Percentiles rank a stretch among this genome's conserved stretches.
phyloP scores from a whole-genome alignment of 441 rosid genomes.

The Codiaeum variegatum region DNA sequence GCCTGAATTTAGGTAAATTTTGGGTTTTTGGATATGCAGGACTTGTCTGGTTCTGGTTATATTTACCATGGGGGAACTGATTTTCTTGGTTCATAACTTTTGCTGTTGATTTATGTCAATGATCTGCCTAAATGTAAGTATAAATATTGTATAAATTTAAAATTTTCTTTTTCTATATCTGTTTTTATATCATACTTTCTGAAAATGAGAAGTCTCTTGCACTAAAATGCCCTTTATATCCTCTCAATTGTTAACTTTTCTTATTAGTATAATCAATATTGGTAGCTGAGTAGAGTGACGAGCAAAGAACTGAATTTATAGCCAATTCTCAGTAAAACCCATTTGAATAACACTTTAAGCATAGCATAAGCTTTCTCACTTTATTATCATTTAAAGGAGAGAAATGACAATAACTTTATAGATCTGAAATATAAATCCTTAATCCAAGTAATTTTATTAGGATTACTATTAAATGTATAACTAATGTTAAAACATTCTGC shows the following conservation, averaged over 20 bases:
- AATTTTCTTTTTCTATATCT: background rate
- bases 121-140: constrained; percentile 11
- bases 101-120: constrained; percentile 12
- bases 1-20: constrained; percentile 5
- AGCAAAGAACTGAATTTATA: background rate
- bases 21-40: constrained; percentile 18
- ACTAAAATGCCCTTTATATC: background rate
- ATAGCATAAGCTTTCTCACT: background rate
- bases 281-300: background rate
- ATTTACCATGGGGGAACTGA: constrained; percentile 14
- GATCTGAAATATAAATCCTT: no score
- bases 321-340: no score
- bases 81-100: constrained; percentile 15
- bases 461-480: no score
- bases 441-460: no score
- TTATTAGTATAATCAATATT: background rate
- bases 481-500: background rate
- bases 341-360: background rate
- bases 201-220: background rate
- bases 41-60: constrained; percentile 13
- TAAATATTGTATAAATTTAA: background rate
- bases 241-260: background rate
- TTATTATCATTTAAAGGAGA: background rate
- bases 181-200: background rate
- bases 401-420: background rate